Base-by-base conservation (phyloP, 1,139 yeast genomes). In the Yamadazyma conglobata region DNA sequence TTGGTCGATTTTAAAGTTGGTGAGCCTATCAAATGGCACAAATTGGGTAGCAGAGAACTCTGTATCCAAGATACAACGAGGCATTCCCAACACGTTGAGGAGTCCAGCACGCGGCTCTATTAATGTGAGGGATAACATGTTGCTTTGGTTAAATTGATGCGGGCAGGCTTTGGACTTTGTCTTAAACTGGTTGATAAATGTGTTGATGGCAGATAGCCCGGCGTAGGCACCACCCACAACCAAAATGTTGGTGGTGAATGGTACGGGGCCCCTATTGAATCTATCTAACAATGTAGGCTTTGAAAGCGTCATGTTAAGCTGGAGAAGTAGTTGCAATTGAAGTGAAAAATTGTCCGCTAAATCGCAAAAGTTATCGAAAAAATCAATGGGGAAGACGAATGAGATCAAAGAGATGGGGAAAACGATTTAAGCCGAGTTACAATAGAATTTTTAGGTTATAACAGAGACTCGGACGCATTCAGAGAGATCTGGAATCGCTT, bases 141-240 rank as follows among this genome's bases (percentile, higher is more conserved):
- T 26, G n/a, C 21, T 26, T 7, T 27, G 9, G 28, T 32, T 19
- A 15, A 34, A 35, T 24, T 17, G 12, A 12, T 31, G 48, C 3
- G 39, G 33, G 14, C 22, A 10, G 3, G 25, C 23, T 3, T 17
- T 23, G 6, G 13, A 15, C 24, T 35, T 39, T 13, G 27, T 48
- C 10, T 40, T 38, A 28, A 61, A 50, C 19, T 58, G 59, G 20
- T 50, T 48, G 33, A 63, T 52, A 31, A 71, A 50, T 13, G 64
- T 54, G 25, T 59, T 58, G 7, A 69, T 39, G 0, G 73, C 64
- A 2, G 72, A 53, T 19, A 70, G 47, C 1, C 78, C 79, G n/a
- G 70, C 68, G 42, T 61, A 73, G 0, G 77, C 65, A 1, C 77
- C 77, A 4, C 79, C 79, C n/a, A 71, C 64, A 4, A 71, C 56